Evolutionary conservation across 495 filamentous ascomycete species (phyloP).

Genomic region (Xylaria longipes): DNA sequence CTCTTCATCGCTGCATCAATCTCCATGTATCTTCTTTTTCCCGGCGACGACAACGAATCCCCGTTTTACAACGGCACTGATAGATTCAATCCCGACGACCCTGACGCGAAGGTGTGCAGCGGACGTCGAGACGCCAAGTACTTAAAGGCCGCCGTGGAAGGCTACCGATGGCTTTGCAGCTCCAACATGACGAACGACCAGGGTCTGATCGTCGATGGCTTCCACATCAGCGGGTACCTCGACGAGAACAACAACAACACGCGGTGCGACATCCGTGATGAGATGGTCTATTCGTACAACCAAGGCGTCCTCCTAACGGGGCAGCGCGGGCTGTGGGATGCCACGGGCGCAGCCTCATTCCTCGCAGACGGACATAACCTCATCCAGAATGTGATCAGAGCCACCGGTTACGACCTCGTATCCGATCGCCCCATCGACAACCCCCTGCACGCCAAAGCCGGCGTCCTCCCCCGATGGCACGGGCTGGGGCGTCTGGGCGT

Average conservation of each 20-base stretch:
- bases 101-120: not conserved
- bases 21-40: conserved; percentile 90
- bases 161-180: conserved; percentile 76
- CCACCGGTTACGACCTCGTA: conserved; percentile 73
- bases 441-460: conserved; percentile 22
- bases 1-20: conserved; percentile 84
- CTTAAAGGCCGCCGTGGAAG: conserved; percentile 74
- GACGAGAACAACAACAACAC: conserved; percentile 56
- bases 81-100: not conserved
- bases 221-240: conserved; percentile 77
- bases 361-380: conserved; percentile 81
- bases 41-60: conserved; percentile 73
- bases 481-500: conserved; percentile 80
- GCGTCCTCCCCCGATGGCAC: conserved; percentile 62
- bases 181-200: conserved; percentile 81
- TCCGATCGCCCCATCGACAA: conserved; percentile 43
- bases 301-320: conserved; percentile 93
- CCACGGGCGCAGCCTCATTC: conserved; percentile 70
- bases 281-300: conserved; percentile 96
- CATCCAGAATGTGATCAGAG: conserved; percentile 70
- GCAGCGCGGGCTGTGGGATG: conserved; percentile 77
- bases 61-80: conserved; percentile 60
- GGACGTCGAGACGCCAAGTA: conserved; percentile 67
- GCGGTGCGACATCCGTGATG: conserved; percentile 78
- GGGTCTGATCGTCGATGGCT: conserved; percentile 90